Conservation (phyloP, 2,329 filamentous ascomycete genomes). For the Verticillium alfalfae region DNA sequence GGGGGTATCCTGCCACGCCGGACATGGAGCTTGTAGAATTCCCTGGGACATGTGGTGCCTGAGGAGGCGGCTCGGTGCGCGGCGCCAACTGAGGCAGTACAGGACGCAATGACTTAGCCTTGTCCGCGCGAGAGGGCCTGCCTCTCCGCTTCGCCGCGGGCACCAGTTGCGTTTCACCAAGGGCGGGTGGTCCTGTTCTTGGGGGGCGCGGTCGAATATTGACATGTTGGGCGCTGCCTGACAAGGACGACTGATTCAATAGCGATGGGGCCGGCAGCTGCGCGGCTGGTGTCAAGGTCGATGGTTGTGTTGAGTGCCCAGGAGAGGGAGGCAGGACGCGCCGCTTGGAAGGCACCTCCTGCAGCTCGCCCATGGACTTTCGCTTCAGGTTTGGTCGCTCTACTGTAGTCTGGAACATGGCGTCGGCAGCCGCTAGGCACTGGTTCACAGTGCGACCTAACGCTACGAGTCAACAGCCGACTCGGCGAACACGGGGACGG, state of each 20-base stretch:
- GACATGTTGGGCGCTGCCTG: background rate
- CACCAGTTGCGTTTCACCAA: background rate
- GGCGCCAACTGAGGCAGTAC: conserved; percentile 25
- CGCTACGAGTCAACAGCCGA: conserved; percentile 1
- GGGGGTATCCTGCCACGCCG: background rate
- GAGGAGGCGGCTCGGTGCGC: conserved; percentile 4
- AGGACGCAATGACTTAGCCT: conserved; percentile 22
- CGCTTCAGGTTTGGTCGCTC: conserved; percentile 24
- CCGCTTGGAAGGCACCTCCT: background rate
- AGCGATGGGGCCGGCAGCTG: background rate
- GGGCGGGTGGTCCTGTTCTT: background rate
- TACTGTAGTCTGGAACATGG: conserved; percentile 26
- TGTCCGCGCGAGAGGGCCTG: conserved; percentile 37
- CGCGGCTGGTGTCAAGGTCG: background rate
- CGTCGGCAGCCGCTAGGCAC: conserved; percentile 33
- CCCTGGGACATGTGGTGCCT: background rate
- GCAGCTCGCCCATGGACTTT: conserved; percentile 17
- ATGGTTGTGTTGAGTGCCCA: background rate
- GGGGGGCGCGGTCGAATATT: background rate
- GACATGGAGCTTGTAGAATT: background rate
- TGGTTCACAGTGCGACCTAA: conserved; percentile 41
- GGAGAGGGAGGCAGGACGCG: background rate
- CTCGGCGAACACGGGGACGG: background rate
- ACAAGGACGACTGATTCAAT: background rate
- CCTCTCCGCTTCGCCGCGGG: conserved; percentile 31